Conservation (phyloP, 768 basidiomycete genomes). For the Rhodotorula toruloides region DNA sequence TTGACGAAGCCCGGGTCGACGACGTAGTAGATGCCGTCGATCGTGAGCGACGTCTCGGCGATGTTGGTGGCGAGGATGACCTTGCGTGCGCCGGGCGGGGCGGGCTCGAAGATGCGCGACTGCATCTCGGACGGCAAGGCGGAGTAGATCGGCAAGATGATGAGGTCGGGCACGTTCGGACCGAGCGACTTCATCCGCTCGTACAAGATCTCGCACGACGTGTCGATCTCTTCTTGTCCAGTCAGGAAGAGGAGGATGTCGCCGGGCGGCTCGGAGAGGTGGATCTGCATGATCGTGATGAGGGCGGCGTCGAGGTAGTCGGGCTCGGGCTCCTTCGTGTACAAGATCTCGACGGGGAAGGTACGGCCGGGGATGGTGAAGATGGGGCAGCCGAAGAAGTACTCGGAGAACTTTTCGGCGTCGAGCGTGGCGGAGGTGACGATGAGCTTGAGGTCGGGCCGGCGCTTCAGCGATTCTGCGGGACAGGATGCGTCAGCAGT, state of each 20-base stretch:
- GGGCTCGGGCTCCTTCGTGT: constrained; percentile 95
- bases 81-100: constrained; percentile 96
- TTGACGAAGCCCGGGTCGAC: constrained; percentile 98
- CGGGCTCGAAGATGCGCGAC: constrained; percentile 94
- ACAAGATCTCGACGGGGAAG: constrained; percentile 96
- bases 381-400: constrained; percentile 97
- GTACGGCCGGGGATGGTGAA: constrained; percentile 99
- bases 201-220: constrained; percentile 89
- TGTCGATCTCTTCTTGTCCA: constrained; percentile 98
- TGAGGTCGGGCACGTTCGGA: constrained; percentile 93
- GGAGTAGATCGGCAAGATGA: constrained; percentile 96
- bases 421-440: constrained; percentile 99
- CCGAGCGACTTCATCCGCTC: constrained; percentile 99
- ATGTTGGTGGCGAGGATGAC: constrained; percentile 99
- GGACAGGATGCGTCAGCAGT: neutral
- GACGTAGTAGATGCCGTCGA: constrained; percentile 98
- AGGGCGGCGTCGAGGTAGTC: constrained; percentile 98
- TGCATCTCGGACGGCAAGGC: constrained; percentile 97
- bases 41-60: constrained; percentile 95
- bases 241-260: constrained; percentile 96
- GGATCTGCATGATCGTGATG: constrained; percentile 99
- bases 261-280: constrained; percentile 93
- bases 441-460: constrained; percentile 93
- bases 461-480: constrained; percentile 85
- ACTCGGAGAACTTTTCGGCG: constrained; percentile 98